Percentiles rank a stretch among this genome's conserved stretches.
Conservation (phyloP, 139 green algal genomes). For the Chlamydomonas sphaeroides region DNA sequence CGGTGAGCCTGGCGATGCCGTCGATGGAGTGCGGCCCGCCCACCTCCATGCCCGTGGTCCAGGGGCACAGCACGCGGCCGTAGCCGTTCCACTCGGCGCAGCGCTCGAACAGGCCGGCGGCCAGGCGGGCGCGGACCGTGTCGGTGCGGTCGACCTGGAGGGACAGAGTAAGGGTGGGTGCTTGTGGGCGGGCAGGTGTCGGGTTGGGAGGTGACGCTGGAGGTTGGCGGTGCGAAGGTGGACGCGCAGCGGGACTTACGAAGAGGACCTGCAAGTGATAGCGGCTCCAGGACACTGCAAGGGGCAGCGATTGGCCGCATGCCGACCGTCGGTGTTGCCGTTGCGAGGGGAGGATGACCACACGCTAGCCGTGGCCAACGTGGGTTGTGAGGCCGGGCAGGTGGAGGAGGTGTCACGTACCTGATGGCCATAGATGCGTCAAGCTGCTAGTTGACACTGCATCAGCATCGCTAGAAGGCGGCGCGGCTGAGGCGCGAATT, state of each 20-base stretch:
- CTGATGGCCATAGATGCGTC: constrained; percentile 4
- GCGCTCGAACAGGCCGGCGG: constrained; percentile 37
- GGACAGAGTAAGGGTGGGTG: background rate
- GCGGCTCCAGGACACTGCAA: constrained; percentile 19
- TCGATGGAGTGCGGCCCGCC: background rate
- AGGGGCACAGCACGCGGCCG: constrained; percentile 32
- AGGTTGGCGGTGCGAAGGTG: background rate
- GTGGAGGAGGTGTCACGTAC: too few species aligned
- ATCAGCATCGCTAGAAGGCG: too few species aligned
- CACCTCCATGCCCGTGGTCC: constrained; percentile 2
- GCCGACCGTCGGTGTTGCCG: too few species aligned
- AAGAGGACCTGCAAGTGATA: constrained; percentile 39
- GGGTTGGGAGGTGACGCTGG: background rate
- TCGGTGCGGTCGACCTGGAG: constrained; percentile 33
- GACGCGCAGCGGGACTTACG: background rate
- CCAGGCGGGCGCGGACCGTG: constrained; percentile 33
- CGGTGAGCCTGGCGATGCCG: constrained; percentile 22
- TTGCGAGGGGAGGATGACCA: too few species aligned
- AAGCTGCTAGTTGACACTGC: too few species aligned
- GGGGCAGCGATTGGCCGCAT: too few species aligned
- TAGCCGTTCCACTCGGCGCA: constrained; percentile 46
- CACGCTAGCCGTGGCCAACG: too few species aligned
- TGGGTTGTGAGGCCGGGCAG: too few species aligned
- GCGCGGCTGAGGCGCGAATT: too few species aligned
- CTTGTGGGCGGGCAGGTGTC: background rate